phyloP scores from a whole-genome alignment of 805 yeast genomes.

The Saccharomyces cerevisiae region DNA sequence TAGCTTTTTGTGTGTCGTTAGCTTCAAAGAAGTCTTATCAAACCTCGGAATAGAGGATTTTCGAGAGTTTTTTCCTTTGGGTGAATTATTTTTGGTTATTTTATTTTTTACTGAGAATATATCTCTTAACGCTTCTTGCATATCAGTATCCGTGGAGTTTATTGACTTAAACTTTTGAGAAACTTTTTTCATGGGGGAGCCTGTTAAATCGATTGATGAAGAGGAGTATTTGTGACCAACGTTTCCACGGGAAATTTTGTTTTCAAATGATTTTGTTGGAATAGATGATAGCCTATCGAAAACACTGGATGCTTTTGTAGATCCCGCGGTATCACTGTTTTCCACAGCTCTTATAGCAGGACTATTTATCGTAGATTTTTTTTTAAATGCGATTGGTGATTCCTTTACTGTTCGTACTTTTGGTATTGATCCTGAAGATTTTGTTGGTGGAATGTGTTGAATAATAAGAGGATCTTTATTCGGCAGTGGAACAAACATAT shows the following conservation, averaged over 20 bases:
- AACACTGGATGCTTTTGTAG: conserved; percentile 14
- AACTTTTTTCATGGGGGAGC: conserved; percentile 24
- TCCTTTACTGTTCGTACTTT: background rate
- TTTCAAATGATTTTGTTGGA: conserved; percentile 28
- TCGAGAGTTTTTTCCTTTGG: background rate
- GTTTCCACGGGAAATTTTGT: conserved; percentile 13
- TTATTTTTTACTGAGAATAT: conserved; percentile 17
- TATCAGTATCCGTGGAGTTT: conserved; percentile 14
- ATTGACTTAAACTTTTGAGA: conserved; percentile 7
- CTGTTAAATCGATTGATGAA: conserved; percentile 22
- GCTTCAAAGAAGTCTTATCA: background rate
- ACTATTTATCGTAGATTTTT: background rate
- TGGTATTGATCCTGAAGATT: conserved; percentile 4
- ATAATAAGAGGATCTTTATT: conserved; percentile 28
- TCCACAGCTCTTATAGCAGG: background rate
- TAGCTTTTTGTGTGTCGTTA: background rate
- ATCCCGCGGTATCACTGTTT: background rate
- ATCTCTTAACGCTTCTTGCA: conserved; percentile 24
- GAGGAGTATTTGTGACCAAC: conserved; percentile 9
- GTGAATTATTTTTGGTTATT: background rate
- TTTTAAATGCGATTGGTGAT: background rate
- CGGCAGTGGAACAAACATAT: conserved; percentile 30
- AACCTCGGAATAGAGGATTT: conserved; percentile 10
- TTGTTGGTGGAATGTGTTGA: conserved; percentile 2
- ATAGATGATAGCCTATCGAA: conserved; percentile 26